Percentiles rank a stretch among this genome's conserved stretches.
Conservation (phyloP, 1,284 basidiomycete species). For the Leccinum angustisporum region DNA sequence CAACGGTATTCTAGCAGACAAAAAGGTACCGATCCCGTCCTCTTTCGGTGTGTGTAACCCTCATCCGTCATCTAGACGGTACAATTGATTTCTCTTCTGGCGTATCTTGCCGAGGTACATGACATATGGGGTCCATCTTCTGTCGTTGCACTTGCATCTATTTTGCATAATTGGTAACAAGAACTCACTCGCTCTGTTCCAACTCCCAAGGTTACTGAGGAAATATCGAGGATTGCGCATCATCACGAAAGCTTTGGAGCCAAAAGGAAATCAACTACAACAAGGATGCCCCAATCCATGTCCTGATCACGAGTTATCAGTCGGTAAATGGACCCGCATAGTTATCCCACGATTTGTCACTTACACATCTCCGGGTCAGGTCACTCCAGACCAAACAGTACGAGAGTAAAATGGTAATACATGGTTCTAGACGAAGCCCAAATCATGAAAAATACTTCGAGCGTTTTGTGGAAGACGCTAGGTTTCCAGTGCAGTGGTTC, state of each 20-base stretch:
- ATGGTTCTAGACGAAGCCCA: slow-evolving; percentile 99
- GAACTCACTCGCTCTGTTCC: slow-evolving; percentile 97
- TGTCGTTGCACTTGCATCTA: slow-evolving; percentile 97
- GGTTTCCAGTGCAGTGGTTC: slow-evolving; percentile 99
- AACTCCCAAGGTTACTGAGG: slow-evolving; percentile 96
- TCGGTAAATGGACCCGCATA: slow-evolving; percentile 53
- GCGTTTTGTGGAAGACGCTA: slow-evolving; percentile 96
- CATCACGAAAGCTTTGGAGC: slow-evolving; percentile 97
- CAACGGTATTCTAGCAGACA: slow-evolving; percentile 97
- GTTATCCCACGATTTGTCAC: not conserved
- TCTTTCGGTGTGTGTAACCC: not conserved
- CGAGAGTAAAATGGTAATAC: slow-evolving; percentile 97
- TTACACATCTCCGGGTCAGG: slow-evolving; percentile 56
- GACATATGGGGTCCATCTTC: slow-evolving; percentile 99
- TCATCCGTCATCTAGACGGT: slow-evolving; percentile 68
- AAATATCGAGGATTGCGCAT: slow-evolving; percentile 93
- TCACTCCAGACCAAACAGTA: slow-evolving; percentile 92
- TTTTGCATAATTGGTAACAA: slow-evolving; percentile 99
- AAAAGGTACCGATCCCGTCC: slow-evolving; percentile 61
- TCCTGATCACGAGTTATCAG: slow-evolving; percentile 97
- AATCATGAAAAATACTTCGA: slow-evolving; percentile 99
- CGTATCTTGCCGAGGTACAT: slow-evolving; percentile 96
- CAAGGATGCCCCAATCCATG: slow-evolving; percentile 94
- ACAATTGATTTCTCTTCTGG: slow-evolving; percentile 96
- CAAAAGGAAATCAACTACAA: slow-evolving; percentile 97